Conservation (phyloP, 2,329 filamentous ascomycete species). For the Colletotrichum gloeosporioides region DNA sequence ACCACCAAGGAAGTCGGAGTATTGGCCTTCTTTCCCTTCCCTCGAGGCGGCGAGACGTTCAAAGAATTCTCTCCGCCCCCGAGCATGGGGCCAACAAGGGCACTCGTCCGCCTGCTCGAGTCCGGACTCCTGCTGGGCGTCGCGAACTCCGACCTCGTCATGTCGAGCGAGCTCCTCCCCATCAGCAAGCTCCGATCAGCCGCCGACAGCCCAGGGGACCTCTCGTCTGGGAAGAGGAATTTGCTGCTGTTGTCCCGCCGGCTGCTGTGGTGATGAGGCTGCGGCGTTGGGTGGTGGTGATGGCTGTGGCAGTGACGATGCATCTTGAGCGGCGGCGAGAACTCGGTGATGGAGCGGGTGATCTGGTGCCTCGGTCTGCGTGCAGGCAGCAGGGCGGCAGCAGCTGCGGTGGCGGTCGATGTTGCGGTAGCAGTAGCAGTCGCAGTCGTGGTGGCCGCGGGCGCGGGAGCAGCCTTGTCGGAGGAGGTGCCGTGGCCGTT, state of each 20-base stretch:
- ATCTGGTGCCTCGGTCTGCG: constrained; percentile 51
- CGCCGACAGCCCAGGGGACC: constrained; percentile 27
- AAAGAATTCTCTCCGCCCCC: constrained; percentile 17
- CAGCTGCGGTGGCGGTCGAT: not conserved
- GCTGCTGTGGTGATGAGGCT: constrained; percentile 28
- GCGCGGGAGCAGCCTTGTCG: not conserved
- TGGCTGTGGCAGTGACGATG: constrained; percentile 37
- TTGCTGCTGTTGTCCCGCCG: not conserved
- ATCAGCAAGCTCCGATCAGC: not conserved
- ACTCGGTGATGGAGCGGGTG: constrained; percentile 60
- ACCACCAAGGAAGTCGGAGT: constrained; percentile 43
- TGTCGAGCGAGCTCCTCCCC: constrained; percentile 48
- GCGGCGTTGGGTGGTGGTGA: constrained; percentile 36
- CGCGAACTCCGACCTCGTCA: constrained; percentile 48
- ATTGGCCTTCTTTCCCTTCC: constrained; percentile 29
- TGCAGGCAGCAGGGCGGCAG: constrained; percentile 2
- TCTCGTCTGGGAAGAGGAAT: constrained; percentile 28
- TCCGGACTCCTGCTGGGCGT: constrained; percentile 49
- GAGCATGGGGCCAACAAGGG: constrained; percentile 32
- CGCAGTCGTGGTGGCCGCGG: not conserved
- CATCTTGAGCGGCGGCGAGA: constrained; percentile 52
- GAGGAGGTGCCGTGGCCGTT: not conserved
- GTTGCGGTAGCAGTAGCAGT: not conserved
- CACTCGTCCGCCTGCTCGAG: constrained; percentile 48
- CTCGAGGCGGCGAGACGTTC: not conserved